Percentiles rank a stretch among this genome's conserved stretches.
These are phyloP conservation scores for Epichloe scottii DNA, from an alignment of 2,329 filamentous ascomycete genomes.

Conservation along the genomic window DNA sequence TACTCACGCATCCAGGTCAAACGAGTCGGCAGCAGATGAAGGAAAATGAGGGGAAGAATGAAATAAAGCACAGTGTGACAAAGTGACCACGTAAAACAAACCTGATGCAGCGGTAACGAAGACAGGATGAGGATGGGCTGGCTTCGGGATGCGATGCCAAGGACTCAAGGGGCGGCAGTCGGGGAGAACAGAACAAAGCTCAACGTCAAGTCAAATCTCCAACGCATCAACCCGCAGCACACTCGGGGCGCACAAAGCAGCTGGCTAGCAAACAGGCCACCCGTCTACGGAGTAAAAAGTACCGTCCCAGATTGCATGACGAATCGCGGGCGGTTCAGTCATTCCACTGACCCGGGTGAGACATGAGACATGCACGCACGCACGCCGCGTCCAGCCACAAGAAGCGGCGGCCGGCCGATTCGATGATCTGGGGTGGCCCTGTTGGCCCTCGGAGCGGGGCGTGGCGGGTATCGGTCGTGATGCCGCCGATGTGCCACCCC, in stretches of 20 bases:
- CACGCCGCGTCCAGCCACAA: no score
- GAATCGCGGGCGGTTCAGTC: not conserved
- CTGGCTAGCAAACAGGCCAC: not conserved
- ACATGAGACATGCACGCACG: no score
- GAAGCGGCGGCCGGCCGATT: not conserved
- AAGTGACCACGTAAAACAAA: not conserved
- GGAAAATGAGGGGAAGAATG: not conserved
- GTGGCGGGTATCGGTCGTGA: not conserved
- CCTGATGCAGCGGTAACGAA: not conserved
- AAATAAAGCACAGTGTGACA: not conserved
- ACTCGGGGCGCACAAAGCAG: not conserved
- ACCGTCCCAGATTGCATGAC: not conserved
- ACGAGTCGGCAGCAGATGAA: not conserved
- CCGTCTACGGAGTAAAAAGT: not conserved
- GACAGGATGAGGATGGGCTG: not conserved
- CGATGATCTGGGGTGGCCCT: not conserved
- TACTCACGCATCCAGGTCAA: not conserved
- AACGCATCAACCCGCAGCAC: not conserved
- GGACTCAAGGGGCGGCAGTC: not conserved
- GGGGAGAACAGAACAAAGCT: not conserved
- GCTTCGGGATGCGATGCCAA: not conserved
- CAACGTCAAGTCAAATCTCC: not conserved
- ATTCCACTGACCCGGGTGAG: not conserved
- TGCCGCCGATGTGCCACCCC: not conserved
- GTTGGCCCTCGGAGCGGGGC: no score